These are phyloP conservation scores for Pythium oligandrum DNA, from an alignment of 352 stramenopile genomes.

Conservation along the genomic window DNA sequence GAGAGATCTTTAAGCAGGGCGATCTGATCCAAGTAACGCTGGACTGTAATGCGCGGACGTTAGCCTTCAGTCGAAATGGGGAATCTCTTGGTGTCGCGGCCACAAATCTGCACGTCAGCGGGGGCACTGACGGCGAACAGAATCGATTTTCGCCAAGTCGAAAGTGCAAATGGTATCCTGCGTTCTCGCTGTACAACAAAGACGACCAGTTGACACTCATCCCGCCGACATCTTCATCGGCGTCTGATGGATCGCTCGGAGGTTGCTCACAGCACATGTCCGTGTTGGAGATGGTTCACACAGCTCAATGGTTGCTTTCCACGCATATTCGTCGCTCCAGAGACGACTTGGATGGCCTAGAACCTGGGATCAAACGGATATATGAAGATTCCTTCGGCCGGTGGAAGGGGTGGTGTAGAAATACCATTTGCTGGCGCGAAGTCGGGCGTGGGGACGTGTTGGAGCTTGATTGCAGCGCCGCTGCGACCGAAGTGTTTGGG, in stretches of 20 bases:
- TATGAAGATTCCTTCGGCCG: no score
- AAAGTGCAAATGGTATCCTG: constrained; percentile 74
- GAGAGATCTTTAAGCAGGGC: constrained; percentile 89
- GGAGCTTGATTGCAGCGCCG: constrained; percentile 24
- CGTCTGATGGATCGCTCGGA: neutral
- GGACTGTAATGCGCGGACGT: constrained; percentile 73
- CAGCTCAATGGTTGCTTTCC: no score
- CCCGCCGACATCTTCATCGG: constrained; percentile 17
- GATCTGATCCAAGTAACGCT: constrained; percentile 83
- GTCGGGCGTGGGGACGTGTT: constrained; percentile 7
- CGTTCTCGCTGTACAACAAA: constrained; percentile 92
- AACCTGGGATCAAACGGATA: no score
- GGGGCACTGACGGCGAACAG: constrained; percentile 2
- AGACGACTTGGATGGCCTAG: no score
- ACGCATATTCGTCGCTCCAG: no score
- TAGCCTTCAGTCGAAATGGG: constrained; percentile 85
- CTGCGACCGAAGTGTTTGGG: constrained; percentile 29
- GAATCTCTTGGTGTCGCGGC: constrained; percentile 82
- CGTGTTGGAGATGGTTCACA: constrained; percentile 20
- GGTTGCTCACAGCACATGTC: constrained; percentile 32
- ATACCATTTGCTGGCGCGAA: constrained; percentile 11
- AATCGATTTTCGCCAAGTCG: neutral
- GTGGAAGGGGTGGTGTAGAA: no score
- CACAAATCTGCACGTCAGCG: constrained; percentile 43
- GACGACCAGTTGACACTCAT: constrained; percentile 82